Evolutionary conservation across 257 asterid genomes (phyloP), one percentile per base, ranked within the genome.

Genomic region (Solanum ossicruentum): DNA sequence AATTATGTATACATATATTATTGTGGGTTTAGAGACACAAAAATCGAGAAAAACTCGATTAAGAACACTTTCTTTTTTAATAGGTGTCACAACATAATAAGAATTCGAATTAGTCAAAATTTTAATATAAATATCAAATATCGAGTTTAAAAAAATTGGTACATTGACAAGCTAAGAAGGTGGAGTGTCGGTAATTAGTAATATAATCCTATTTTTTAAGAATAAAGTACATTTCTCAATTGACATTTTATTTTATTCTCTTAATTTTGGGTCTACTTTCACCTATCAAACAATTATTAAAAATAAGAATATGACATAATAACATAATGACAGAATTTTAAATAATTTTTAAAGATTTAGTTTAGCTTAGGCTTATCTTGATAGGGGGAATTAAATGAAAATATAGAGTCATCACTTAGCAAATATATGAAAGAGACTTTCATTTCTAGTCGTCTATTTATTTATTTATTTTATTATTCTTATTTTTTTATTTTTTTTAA

Each of bases 141-240:
- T 4, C 6, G 3, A 66, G 2, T 60, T 66, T 0, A 0, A 28
- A 66, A 66, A 17, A 8, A 72, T 10, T 7, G 11, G 20, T 21
- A 73, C 41, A 21, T 12, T 51, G 5, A 75, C 58, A 75, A 32
- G 36, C 36, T 32, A 32, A 77, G 61, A 77, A 21, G 45, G 5
- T 51, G 16, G 23, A 23, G 82, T 77, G 82, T 77, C 63, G 82
- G 82, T 77, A 26, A 75, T 49, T 75, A 75, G 21, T 15, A 52
- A 52, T 8, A 47, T 36, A 75, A 28, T 75, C 36, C 81, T 16
- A 23, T n/a, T 45, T 71, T 39, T 20, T 8, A 21, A 75, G 60
- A 13, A 49, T 47, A 49, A 75, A 23, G 15, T 72, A n/a, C 20
- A 72, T 23, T 49, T 75, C 13, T 47, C 60, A 75, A 49, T 47